These are phyloP conservation scores for Trichoderma erinaceum DNA, from an alignment of 495 filamentous ascomycete genomes.

Conservation along the genomic window DNA sequence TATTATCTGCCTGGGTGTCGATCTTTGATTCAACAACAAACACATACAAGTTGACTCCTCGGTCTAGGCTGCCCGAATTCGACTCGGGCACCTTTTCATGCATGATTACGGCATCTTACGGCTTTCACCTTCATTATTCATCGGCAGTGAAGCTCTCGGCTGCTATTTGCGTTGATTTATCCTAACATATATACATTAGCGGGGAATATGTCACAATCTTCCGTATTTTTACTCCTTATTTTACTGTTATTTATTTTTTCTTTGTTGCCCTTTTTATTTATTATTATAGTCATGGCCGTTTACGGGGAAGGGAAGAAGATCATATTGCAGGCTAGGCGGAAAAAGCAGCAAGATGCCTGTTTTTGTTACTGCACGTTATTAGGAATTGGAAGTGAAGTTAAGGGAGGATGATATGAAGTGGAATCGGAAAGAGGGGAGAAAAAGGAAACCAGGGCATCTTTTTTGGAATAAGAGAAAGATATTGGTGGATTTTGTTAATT, in stretches of 20 bases:
- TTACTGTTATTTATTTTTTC: background rate
- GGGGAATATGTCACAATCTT: conserved; percentile 2
- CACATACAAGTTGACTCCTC: background rate
- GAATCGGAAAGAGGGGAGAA: background rate
- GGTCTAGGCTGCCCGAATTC: conserved; percentile 22
- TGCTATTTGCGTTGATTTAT: background rate
- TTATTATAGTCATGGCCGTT: background rate
- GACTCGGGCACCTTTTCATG: conserved; percentile 11
- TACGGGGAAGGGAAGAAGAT: background rate
- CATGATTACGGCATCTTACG: conserved; percentile 5
- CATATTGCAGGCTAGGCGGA: background rate
- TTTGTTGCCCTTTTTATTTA: background rate
- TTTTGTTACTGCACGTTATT: background rate
- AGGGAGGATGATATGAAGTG: background rate
- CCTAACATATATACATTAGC: conserved; percentile 1
- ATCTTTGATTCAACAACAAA: background rate
- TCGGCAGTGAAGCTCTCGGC: background rate
- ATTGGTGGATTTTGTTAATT: conserved; percentile 5
- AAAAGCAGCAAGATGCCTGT: background rate
- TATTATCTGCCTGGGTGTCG: background rate
- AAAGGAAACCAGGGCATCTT: background rate
- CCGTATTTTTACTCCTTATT: background rate
- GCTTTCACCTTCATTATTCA: conserved; percentile 6
- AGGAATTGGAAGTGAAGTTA: background rate
- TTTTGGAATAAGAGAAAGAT: conserved; percentile 2